These are phyloP conservation scores for Irpex rosettiformis DNA, from an alignment of 1,284 basidiomycete species.

Conservation along the genomic window DNA sequence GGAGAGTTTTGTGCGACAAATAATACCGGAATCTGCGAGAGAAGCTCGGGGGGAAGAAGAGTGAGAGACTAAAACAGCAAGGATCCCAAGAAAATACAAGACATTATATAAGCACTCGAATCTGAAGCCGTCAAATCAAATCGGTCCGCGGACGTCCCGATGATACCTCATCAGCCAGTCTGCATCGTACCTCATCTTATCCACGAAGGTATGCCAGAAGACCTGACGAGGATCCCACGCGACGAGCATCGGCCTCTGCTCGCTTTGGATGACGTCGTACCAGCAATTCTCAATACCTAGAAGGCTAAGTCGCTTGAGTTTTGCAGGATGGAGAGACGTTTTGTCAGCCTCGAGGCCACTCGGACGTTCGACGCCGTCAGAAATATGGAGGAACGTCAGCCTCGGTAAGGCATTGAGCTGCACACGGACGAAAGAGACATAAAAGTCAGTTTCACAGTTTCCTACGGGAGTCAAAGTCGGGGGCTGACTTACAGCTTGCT, in stretches of 20 bases:
- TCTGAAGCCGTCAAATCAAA: neutral
- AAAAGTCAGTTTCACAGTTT: neutral
- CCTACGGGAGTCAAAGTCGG: neutral
- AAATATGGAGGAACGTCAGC: constrained; percentile 8
- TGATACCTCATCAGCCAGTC: constrained; percentile 13
- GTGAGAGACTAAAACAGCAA: neutral
- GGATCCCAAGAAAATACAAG: neutral
- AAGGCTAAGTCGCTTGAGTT: constrained; percentile 2
- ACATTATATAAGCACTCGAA: neutral
- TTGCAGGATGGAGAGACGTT: neutral
- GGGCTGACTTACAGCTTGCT: constrained; percentile 9
- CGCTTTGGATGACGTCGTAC: constrained; percentile 4
- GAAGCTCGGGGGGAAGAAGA: too few relatives aligned
- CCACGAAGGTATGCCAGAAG: neutral
- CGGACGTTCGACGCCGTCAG: constrained; percentile 7
- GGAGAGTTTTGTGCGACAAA: too few relatives aligned
- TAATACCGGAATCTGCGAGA: too few relatives aligned
- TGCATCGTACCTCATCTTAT: constrained; percentile 7
- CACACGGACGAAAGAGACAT: neutral
- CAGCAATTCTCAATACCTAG: constrained; percentile 8
- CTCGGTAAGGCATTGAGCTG: constrained; percentile 5
- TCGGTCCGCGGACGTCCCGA: constrained; percentile 4
- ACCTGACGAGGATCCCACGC: constrained; percentile 4
- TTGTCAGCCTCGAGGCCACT: neutral
- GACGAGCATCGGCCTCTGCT: neutral